Base-by-base conservation (phyloP, 2,329 filamentous ascomycete species). In the Shiraia bambusicola region DNA sequence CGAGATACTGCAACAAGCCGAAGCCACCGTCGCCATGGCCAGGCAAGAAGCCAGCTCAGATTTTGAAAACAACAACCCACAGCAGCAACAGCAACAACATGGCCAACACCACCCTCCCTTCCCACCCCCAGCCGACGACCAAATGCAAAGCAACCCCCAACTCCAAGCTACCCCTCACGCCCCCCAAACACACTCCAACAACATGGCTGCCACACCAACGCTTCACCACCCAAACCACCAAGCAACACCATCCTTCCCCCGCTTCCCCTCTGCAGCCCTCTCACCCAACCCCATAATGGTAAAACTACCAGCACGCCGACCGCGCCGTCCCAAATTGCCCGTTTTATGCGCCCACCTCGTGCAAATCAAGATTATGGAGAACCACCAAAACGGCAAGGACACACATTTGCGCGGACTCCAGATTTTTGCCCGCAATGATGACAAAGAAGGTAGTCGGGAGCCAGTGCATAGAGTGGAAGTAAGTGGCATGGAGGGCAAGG, bases 361-460 rank as follows among this genome's bases (percentile, higher is more conserved):
- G 19, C 91, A 97, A 68, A 84, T 97, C 61, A 84, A 87, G 54
- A 85, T 98, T 34, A 80, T 92, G 37, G 93, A 97, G 72, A 98
- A 98, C 63, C 93, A 98, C 67, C 93, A 98, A 71, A 98, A 98
- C 67, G 93, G 93, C 51, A 98, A 98, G 68, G 93, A 98, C 66
- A 98, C 93, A n/a, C 93, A 98, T 74, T 79, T 98, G 16, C 80
- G 93, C 12, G 92, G 90, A 2, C 80, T 98, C 67, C 94, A 95
- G 72, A 86, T 97, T 8, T 98, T 84, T 60, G 78, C 81, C 3
- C 56, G 65, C 37, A 75, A 77, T 32, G 56, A 58, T 6, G 63
- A 66, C 8, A 22, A 22, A 22, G 19, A 22, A 22, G 19, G 19
- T 4, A 8, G 4, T 22, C 19, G 19, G 4, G 19, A 22, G 19